phyloP scores from a whole-genome alignment of 257 asterid genomes.

The Eustoma russellianum region DNA sequence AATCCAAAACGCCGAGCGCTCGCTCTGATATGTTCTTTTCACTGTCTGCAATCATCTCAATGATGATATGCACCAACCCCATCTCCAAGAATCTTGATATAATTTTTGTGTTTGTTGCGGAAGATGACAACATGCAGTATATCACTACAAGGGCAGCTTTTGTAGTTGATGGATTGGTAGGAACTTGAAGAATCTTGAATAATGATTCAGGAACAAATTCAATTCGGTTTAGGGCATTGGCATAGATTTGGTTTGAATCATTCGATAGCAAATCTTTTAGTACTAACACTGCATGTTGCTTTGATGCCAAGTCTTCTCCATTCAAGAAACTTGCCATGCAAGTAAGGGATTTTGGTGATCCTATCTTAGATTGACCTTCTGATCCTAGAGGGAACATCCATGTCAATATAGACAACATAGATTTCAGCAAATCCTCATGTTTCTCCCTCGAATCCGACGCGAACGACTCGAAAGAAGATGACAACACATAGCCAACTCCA shows the following conservation, averaged over 20 bases:
- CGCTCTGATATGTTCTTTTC: conserved; percentile 41
- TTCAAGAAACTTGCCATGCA: conserved; percentile 43
- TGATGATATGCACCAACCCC: conserved; percentile 45
- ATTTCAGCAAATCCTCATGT: conserved; percentile 23
- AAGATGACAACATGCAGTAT: conserved; percentile 21
- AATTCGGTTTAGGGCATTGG: conserved; percentile 17
- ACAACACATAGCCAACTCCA: conserved; percentile 35
- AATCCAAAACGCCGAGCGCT: conserved; percentile 46
- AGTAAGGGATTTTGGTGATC: conserved; percentile 31
- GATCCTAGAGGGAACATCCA: conserved; percentile 45
- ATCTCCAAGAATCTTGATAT: conserved; percentile 24
- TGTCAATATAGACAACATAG: conserved; percentile 38
- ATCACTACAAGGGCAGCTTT: conserved; percentile 44
- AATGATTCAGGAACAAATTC: conserved; percentile 38
- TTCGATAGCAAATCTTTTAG: conserved; percentile 29
- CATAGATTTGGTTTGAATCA: conserved; percentile 17
- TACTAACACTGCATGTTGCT: conserved; percentile 38
- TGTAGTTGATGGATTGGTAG: conserved; percentile 52
- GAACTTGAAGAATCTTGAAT: conserved; percentile 34
- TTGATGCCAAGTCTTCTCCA: conserved; percentile 38
- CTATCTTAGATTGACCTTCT: conserved; percentile 39
- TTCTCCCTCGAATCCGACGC: conserved; percentile 21
- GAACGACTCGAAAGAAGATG: conserved; percentile 38
- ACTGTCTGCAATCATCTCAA: conserved; percentile 61
- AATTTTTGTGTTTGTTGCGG: conserved; percentile 4